These are phyloP conservation scores for Eutrema yunnanense DNA, from an alignment of 345 rosid genomes.

Conservation along the genomic window DNA sequence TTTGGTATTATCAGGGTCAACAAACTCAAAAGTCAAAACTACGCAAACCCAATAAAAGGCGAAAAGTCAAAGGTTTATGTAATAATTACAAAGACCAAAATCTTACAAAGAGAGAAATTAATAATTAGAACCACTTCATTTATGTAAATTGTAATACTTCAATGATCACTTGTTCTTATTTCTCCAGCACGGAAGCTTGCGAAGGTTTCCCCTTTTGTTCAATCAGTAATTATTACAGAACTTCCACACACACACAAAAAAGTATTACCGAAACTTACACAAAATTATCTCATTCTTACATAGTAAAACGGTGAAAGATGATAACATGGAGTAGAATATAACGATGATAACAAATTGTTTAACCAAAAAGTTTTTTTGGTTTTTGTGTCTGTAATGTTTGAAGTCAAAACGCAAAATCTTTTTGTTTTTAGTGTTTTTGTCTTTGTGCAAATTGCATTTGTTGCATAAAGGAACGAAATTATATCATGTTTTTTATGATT, in stretches of 20 bases:
- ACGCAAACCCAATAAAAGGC: not conserved
- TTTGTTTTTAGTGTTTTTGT: not conserved
- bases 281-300: not conserved
- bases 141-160: not conserved
- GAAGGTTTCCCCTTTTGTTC: slow-evolving; percentile 2
- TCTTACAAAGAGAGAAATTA: too few relatives aligned
- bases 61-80: not conserved
- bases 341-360: not conserved
- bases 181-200: slow-evolving; percentile 10
- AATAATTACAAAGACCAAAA: not conserved
- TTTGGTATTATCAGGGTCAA: slow-evolving; percentile 4
- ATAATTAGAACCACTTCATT: not conserved
- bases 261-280: not conserved
- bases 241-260: not conserved
- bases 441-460: not conserved
- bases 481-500: not conserved
- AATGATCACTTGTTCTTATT: slow-evolving; percentile 18
- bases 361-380: not conserved
- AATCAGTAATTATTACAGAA: slow-evolving; percentile 2
- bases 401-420: not conserved
- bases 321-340: not conserved
- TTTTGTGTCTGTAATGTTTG: not conserved
- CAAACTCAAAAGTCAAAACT: not conserved
- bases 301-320: not conserved
- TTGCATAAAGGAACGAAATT: not conserved